A percentile compares a stretch with the other conserved stretches of the same genome.
Evolutionary conservation across 352 stramenopile species (phyloP).

Genomic region (Labyrinthula sp.): DNA sequence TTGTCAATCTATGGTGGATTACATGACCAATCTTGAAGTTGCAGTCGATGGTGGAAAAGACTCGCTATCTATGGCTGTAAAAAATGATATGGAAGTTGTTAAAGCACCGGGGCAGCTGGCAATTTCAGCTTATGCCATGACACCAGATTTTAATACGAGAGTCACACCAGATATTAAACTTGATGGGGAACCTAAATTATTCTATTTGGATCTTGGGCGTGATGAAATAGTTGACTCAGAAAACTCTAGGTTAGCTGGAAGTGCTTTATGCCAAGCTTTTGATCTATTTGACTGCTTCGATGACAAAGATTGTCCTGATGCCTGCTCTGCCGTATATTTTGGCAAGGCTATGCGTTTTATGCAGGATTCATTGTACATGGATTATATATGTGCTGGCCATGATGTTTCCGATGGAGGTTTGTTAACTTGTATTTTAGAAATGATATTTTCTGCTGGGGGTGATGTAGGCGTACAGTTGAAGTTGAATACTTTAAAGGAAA

Average conservation of each 20-base stretch:
- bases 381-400: conserved; percentile 77
- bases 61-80: conserved; percentile 93
- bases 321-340: too few relatives aligned
- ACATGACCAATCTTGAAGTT: conserved; percentile 79
- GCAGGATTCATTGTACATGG: conserved; percentile 54
- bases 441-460: conserved; percentile 93
- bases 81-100: conserved; percentile 70
- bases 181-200: conserved; percentile 49
- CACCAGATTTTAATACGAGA: conserved; percentile 80
- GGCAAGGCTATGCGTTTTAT: conserved; percentile 41
- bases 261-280: conserved; percentile 74
- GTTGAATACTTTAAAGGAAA: conserved; percentile 38
- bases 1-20: conserved; percentile 75
- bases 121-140: conserved; percentile 88
- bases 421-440: conserved; percentile 78
- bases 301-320: conserved; percentile 69
- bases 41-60: conserved; percentile 96
- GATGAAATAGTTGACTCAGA: too few relatives aligned
- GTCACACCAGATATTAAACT: conserved; percentile 89
- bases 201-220: conserved; percentile 57
- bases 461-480: conserved; percentile 80
- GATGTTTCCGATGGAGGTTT: conserved; percentile 93
- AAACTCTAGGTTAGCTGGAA: conserved; percentile 71
- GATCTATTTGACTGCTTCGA: conserved; percentile 53
- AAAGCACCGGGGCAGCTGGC: conserved; percentile 90